A percentile compares a stretch with the other conserved stretches of the same genome.
Evolutionary conservation across 257 asterid genomes (phyloP).

Genomic region (Solanum chiquidenum): DNA sequence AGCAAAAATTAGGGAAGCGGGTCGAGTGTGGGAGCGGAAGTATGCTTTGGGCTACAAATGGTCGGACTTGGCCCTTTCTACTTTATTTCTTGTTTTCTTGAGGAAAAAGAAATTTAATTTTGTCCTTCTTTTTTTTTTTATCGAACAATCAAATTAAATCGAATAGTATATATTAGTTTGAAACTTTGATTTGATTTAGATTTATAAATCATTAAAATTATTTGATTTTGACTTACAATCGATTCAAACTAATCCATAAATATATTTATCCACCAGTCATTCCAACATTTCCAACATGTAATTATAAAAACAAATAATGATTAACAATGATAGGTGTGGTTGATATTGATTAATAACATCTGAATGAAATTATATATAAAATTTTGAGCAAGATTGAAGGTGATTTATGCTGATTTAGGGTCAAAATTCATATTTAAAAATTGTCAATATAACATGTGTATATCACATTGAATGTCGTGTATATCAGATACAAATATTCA

Average conservation of each 20-base stretch:
- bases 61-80: not conserved
- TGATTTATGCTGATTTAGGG: not conserved
- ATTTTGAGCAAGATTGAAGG: not conserved
- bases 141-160: too few relatives aligned
- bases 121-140: not conserved
- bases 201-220: too few relatives aligned
- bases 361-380: too few relatives aligned
- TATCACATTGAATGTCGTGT: not conserved
- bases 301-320: too few relatives aligned
- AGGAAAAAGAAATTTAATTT: not conserved
- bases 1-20: not conserved
- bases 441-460: not conserved
- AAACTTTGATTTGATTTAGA: too few relatives aligned
- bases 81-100: not conserved
- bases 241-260: too few relatives aligned
- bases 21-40: not conserved
- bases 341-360: not conserved
- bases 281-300: not conserved
- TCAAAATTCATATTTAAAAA: too few relatives aligned
- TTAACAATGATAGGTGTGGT: not conserved
- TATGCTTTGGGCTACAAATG: not conserved
- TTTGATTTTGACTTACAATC: too few relatives aligned
- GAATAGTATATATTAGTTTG: not conserved
- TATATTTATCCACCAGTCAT: accelerated
- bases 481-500: too few relatives aligned